Base-by-base conservation (phyloP, 331 rosid species). In the Dryas integrifolia region DNA sequence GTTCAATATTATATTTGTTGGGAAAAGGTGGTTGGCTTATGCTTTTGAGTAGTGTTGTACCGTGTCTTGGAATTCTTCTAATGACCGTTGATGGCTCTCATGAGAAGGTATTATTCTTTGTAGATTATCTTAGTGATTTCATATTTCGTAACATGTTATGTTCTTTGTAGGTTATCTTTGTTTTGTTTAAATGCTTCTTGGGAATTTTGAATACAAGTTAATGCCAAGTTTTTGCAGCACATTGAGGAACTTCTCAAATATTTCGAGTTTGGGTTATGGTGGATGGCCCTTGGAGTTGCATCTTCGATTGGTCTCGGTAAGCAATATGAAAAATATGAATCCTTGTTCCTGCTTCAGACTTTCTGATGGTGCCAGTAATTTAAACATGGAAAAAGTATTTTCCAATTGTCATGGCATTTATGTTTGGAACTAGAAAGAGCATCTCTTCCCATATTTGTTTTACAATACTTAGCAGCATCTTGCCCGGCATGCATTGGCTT, bases 281-380 rank as follows among this genome's bases (percentile, higher is more conserved):
- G 99, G 99, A 72, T 88, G 76, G 82, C 90, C 77, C 97, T 95
- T 73, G 99, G 98, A 79, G 89, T 95, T 78, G 98, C 98, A 79
- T 95, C 99, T 52, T 95, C 97, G 39, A 95, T 95, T 83, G 99
- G 99, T 78, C 90, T 95, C 67, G 99, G 99, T 95, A 85, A 80
- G 91, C 59, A 72, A 49, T 49, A 51, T 11, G 39, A 38, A 56
- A 51, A 76, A 43, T 21, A 66, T 65, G 50, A 58, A 30, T 75
- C 30, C 14, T 47, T 21, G 58, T 52, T 70, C 53, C 38, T 60
- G 52, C 16, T 64, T 73, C 69, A 49, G 59, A 44, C 50, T 61
- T 76, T 70, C 44, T 74, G 71, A 73, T 85, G 41, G 49, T 53
- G 73, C 26, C 61, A 53, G 57, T 56, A 21, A 70, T 55, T 44